These are phyloP conservation scores for Lolium multiflorum DNA, from an alignment of 176 grass and related monocot species.

Conservation along the genomic window DNA sequence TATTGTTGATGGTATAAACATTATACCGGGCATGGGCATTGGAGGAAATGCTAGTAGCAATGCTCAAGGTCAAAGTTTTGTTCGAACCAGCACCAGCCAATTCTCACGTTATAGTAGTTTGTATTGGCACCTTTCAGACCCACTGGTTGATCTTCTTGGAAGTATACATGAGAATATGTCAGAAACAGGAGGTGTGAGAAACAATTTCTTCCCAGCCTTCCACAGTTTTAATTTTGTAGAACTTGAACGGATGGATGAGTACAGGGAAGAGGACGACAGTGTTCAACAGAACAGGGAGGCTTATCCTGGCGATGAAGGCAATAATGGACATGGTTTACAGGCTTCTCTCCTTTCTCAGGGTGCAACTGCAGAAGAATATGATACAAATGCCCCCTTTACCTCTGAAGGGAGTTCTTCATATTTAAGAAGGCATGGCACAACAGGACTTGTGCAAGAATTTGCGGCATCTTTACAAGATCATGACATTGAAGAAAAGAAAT, in stretches of 20 bases:
- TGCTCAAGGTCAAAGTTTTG: constrained; percentile 57
- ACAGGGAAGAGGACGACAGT: constrained; percentile 57
- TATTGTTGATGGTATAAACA: constrained; percentile 71
- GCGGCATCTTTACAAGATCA: constrained; percentile 57
- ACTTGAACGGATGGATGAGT: constrained; percentile 58
- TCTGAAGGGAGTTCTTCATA: constrained; percentile 61
- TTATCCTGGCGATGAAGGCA: constrained; percentile 33
- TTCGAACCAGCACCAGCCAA: constrained; percentile 48
- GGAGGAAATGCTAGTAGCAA: constrained; percentile 53
- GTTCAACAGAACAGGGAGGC: constrained; percentile 55
- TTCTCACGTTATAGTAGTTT: constrained; percentile 68
- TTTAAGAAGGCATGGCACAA: constrained; percentile 57
- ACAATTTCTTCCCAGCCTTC: constrained; percentile 72
- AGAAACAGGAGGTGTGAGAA: constrained; percentile 64
- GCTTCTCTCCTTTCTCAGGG: constrained; percentile 73
- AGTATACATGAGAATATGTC: constrained; percentile 83
- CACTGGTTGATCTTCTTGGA: constrained; percentile 80
- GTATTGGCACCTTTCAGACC: constrained; percentile 72
- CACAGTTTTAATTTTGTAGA: constrained; percentile 73
- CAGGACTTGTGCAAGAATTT: constrained; percentile 48
- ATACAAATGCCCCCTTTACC: constrained; percentile 47
- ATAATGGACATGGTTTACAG: constrained; percentile 58
- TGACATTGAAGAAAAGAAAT: constrained; percentile 65
- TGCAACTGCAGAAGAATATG: constrained; percentile 63
- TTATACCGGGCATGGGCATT: constrained; percentile 43